These are phyloP conservation scores for Eudorina sp. DNA, from an alignment of 139 green algal species.

Conservation along the genomic window DNA sequence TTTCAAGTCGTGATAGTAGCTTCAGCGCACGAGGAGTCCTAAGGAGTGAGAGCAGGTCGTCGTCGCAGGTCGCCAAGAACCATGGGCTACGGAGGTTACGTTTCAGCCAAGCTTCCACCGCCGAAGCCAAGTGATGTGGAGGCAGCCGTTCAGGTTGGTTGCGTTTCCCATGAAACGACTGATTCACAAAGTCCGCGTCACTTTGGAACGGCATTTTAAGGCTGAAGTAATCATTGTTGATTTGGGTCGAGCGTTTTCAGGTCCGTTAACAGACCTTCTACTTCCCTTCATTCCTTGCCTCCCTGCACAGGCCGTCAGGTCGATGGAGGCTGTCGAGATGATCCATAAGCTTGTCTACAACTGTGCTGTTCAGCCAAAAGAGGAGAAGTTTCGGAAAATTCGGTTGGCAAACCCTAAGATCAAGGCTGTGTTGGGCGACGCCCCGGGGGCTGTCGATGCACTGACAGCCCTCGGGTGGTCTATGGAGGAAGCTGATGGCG, in stretches of 20 bases:
- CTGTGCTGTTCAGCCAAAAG: slow-evolving; percentile 39
- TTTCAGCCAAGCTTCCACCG: slow-evolving; percentile 39
- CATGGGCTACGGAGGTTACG: slow-evolving; percentile 52
- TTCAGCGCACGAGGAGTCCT: no score
- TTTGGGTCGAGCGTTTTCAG: no score
- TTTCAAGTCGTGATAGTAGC: no score
- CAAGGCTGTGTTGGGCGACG: slow-evolving; percentile 19
- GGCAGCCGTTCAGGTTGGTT: slow-evolving; percentile 34
- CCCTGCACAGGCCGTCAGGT: slow-evolving; percentile 19
- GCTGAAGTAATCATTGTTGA: no score
- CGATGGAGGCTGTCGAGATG: slow-evolving; percentile 37
- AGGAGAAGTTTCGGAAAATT: slow-evolving; percentile 31
- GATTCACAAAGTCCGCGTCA: no score
- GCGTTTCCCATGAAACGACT: background rate
- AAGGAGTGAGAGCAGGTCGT: no score
- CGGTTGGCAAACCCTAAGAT: slow-evolving; percentile 38
- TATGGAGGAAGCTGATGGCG: slow-evolving; percentile 42
- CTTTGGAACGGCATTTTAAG: no score
- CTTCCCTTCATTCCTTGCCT: no score
- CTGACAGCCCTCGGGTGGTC: slow-evolving; percentile 57
- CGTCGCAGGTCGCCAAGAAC: no score
- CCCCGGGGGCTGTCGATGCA: slow-evolving; percentile 31
- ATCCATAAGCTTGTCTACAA: slow-evolving; percentile 46
- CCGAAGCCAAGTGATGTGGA: slow-evolving; percentile 10
- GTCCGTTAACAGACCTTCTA: no score